A percentile compares a stretch with the other conserved stretches of the same genome.
Conservation (phyloP, 345 rosid genomes). For the Moricandia arvensis region DNA sequence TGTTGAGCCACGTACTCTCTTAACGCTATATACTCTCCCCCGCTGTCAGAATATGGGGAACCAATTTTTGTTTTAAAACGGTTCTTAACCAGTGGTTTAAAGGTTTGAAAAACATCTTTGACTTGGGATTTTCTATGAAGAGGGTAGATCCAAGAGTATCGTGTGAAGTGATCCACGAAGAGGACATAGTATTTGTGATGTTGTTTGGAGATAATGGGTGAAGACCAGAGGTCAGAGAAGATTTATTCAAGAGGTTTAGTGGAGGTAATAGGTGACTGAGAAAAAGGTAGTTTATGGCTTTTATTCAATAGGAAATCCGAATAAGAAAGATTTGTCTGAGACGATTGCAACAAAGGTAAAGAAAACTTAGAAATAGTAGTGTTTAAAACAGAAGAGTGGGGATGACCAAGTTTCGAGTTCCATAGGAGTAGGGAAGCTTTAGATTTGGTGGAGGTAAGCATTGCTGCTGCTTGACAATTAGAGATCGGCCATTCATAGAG, state of each 20-base stretch:
- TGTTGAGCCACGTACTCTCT: too few relatives aligned
- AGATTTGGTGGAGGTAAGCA: too few relatives aligned
- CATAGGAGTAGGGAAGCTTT: too few relatives aligned
- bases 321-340: too few relatives aligned
- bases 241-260: neutral
- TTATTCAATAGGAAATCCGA: neutral
- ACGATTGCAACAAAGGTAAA: too few relatives aligned
- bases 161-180: neutral
- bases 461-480: too few relatives aligned
- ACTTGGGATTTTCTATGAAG: neutral
- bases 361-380: too few relatives aligned
- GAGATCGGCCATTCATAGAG: too few relatives aligned
- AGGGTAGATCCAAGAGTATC: neutral
- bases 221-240: neutral
- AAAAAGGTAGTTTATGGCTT: neutral
- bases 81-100: neutral
- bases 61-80: neutral
- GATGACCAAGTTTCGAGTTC: too few relatives aligned
- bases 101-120: neutral
- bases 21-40: too few relatives aligned
- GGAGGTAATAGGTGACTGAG: neutral
- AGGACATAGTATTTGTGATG: too few relatives aligned
- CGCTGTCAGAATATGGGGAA: neutral
- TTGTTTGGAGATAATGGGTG: neutral
- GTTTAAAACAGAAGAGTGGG: too few relatives aligned